Conservation (phyloP, 1,284 basidiomycete species). For the Moniliella sp. region DNA sequence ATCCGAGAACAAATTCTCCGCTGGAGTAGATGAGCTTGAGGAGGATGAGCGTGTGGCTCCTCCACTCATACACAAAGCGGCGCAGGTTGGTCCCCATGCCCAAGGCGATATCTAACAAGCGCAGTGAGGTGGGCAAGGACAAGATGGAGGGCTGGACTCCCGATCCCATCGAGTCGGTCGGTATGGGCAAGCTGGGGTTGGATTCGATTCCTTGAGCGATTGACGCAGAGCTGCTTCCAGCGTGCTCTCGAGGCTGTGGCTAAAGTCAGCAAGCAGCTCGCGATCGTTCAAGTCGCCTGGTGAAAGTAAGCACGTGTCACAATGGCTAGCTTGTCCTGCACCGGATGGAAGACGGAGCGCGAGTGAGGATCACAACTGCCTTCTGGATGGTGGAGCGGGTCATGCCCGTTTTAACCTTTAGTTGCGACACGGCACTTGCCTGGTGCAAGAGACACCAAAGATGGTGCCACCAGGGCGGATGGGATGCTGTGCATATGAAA, state of each 20-base stretch:
- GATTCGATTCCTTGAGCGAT: too few species aligned
- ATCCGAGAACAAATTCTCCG: slow-evolving; percentile 77
- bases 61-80: slow-evolving; percentile 75
- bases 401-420: slow-evolving; percentile 64
- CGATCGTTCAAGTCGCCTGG: slow-evolving; percentile 26
- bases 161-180: too few species aligned
- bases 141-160: too few species aligned
- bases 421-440: slow-evolving; percentile 66
- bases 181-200: too few species aligned
- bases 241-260: slow-evolving; percentile 25
- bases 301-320: slow-evolving; percentile 45
- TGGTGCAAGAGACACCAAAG: slow-evolving; percentile 44
- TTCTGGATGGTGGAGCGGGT: slow-evolving; percentile 92
- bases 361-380: slow-evolving; percentile 78
- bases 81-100: slow-evolving; percentile 75
- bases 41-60: slow-evolving; percentile 75
- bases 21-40: slow-evolving; percentile 79
- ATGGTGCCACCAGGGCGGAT: slow-evolving; percentile 10
- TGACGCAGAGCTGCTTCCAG: too few species aligned
- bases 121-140: too few species aligned
- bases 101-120: too few species aligned
- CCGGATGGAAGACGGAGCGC: slow-evolving; percentile 29
- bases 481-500: slow-evolving; percentile 45
- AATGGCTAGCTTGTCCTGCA: slow-evolving; percentile 75
- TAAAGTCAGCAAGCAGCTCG: slow-evolving; percentile 29